Evolutionary conservation across 2,329 filamentous ascomycete species (phyloP), one percentile per base, ranked within the genome.

Genomic region (Pseudocercospora eumusae): DNA sequence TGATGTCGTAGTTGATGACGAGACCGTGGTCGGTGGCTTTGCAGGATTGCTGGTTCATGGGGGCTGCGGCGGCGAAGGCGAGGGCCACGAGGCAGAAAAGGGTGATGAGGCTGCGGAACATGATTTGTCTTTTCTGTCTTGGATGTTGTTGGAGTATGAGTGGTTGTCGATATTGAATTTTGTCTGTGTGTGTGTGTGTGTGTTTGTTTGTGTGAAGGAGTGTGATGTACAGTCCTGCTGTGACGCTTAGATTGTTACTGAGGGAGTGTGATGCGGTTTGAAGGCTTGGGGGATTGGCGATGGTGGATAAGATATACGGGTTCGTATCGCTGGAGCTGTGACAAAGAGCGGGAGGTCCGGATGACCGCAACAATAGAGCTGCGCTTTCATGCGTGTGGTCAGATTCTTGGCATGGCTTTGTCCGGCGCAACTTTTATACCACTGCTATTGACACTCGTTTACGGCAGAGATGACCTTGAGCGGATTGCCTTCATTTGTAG

Each of bases 41-140:
- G 47, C 47, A 52, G 47, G 47, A 52, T 52, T 52, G 47, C 13
- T 52, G 47, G 25, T 52, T 52, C 47, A 52, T 52, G 5, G 47
- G 47, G 11, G 25, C 47, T 1, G 47, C 23, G 20, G 10, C 23
- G 47, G 23, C 47, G 23, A 52, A 18, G 47, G 47, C 47, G 10
- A 52, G 21, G 47, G 47, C 47, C 1, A 52, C 8, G 47, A 52
- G 15, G 47, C 4, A 6, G 47, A 52, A 52, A 11, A 25, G 15
- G 20, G 47, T 25, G 47, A 52, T 31, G 21, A 52, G 15, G 47
- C 5, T 28, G 23, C 47, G 47, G 47, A 52, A 25, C 47, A 52
- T 52, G 42, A 3, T 47, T 47, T 4, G 2, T 40, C 4, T 40
- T 40, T n/a, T 4, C 9, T n/a, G n/a, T n/a, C n/a, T n/a, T n/a